Base-by-base conservation (phyloP, 2,329 filamentous ascomycete genomes). In the Reticulascus tulasneorum region DNA sequence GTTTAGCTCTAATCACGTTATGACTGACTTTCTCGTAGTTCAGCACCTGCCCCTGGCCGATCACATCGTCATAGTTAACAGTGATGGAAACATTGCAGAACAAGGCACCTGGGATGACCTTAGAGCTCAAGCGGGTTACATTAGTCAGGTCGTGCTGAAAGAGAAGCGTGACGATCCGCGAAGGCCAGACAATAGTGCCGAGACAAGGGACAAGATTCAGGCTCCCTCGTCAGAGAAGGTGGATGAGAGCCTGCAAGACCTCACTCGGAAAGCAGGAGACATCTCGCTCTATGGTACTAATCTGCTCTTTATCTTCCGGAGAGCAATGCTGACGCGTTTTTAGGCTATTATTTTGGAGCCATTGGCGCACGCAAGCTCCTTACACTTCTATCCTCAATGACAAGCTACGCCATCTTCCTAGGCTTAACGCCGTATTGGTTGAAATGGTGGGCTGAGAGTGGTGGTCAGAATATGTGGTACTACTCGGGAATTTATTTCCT, bases 291-390 rank as follows among this genome's bases (percentile, higher is more conserved):
- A 42, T 9, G 21, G 39, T 42, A 40, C 13, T 10, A 34, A 38
- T 19, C 32, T 38, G 5, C 10, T 9, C 11, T 38, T 32, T 11
- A 35, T 38, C 11, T 21, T 49, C 12, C 45, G 45, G 7, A 28
- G 47, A 21, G 45, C 45, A n/a, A n/a, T 47, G 11, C 47, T 46
- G 18, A 29, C 42, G 10, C 33, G 23, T 7, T 40, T 35, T 20
- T 12, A 35, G 16, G 10, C 30, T 4, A 32, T 38, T 12, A 45
- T 47, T 25, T 37, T 47, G 3, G 46, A 45, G n/a, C n/a, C n/a
- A n/a, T n/a, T n/a, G n/a, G n/a, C n/a, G n/a, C n/a, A 8, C 16
- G 23, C 1, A 39, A 42, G 12, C 16, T 42, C 9, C n/a, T 35
- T 3, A 5, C 35, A n/a, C 42, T 32, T 27, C 35, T 28, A 23